Evolutionary conservation across 1,284 basidiomycete genomes (phyloP).

Genomic region (Leccinum brunneo-olivaceum): DNA sequence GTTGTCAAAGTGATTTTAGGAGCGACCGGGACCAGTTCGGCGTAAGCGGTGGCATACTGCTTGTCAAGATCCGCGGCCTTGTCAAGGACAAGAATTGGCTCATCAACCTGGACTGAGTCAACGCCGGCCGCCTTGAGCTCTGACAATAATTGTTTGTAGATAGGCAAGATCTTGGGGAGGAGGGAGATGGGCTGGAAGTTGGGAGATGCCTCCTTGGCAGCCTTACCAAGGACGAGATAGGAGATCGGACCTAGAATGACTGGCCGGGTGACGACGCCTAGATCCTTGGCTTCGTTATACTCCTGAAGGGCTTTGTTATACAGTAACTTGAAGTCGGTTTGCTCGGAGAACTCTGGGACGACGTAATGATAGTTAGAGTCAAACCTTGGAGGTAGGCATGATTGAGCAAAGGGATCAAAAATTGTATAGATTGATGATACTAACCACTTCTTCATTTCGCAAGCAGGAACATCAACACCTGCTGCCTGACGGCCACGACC

Average conservation of each 20-base stretch:
- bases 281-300: conserved; percentile 91
- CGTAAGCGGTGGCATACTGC: conserved; percentile 80
- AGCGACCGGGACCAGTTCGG: conserved; percentile 74
- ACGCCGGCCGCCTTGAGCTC: conserved; percentile 93
- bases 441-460: conserved; percentile 99
- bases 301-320: conserved; percentile 95
- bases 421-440: conserved; percentile 23
- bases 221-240: conserved; percentile 92
- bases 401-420: conserved; percentile 10
- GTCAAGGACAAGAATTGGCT: conserved; percentile 95
- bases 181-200: conserved; percentile 90
- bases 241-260: conserved; percentile 95
- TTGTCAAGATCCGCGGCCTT: conserved; percentile 73
- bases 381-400: conserved; percentile 57
- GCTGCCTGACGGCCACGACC: conserved; percentile 95
- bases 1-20: conserved; percentile 93
- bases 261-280: conserved; percentile 89
- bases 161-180: conserved; percentile 83
- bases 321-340: conserved; percentile 91
- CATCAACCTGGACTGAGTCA: conserved; percentile 94
- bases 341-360: conserved; percentile 92
- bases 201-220: conserved; percentile 77
- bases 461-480: conserved; percentile 94
- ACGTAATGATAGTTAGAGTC: conserved; percentile 99
- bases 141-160: conserved; percentile 88